Evolutionary conservation across 805 yeast genomes (phyloP).

Genomic region (Torulaspora gathmanii): DNA sequence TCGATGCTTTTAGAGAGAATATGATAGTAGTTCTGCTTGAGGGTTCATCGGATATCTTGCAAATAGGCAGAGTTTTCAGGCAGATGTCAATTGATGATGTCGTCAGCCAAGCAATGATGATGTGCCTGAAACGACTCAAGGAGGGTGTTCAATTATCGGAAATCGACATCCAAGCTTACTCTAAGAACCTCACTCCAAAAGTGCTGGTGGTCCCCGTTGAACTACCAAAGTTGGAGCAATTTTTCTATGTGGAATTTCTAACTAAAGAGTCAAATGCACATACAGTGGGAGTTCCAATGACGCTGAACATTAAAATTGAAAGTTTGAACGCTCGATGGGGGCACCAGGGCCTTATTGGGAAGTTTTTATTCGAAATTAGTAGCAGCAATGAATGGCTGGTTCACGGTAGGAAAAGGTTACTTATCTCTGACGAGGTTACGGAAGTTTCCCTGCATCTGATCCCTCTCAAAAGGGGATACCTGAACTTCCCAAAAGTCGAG

Average conservation of each 20-base stretch:
- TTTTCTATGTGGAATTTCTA: constrained; percentile 23
- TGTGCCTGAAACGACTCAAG: constrained; percentile 17
- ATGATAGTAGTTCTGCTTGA: constrained; percentile 11
- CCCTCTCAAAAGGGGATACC: constrained; percentile 73
- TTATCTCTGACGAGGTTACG: constrained; percentile 40
- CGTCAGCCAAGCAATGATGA: constrained; percentile 18
- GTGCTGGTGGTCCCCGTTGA: constrained; percentile 28
- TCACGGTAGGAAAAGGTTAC: constrained; percentile 61
- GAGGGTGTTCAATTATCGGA: constrained; percentile 21
- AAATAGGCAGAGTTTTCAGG: background rate
- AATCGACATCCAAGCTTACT: constrained; percentile 25
- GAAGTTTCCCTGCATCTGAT: constrained; percentile 47
- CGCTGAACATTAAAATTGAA: constrained; percentile 17
- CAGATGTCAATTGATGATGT: constrained; percentile 9
- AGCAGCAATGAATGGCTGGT: constrained; percentile 73
- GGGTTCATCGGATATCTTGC: constrained; percentile 3
- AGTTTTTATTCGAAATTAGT: constrained; percentile 45
- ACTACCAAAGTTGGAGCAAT: constrained; percentile 25
- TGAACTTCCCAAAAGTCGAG: constrained; percentile 60
- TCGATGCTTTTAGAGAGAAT: constrained; percentile 17
- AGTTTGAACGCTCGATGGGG: constrained; percentile 25
- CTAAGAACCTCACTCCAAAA: constrained; percentile 20
- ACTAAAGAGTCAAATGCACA: background rate
- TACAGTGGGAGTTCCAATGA: constrained; percentile 22
- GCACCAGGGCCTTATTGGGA: background rate